A percentile compares a stretch with the other conserved stretches of the same genome.
phyloP scores from a whole-genome alignment of 495 filamentous ascomycete species.

The Diplogelasinospora grovesii region DNA sequence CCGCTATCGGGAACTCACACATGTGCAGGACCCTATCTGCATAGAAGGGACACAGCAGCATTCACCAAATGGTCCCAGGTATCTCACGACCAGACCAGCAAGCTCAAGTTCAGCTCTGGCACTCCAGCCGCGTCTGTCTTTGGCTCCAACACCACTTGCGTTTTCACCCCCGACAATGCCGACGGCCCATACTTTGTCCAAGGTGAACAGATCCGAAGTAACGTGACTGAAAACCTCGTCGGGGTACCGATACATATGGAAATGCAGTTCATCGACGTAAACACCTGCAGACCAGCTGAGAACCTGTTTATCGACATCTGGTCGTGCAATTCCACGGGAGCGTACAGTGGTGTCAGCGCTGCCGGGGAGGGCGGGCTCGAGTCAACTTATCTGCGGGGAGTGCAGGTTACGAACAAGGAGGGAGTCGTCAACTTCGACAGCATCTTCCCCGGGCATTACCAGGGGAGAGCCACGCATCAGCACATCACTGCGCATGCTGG shows the following conservation, averaged over 20 bases:
- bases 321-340: conserved; percentile 52
- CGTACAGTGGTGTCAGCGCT: conserved; percentile 41
- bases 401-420: conserved; percentile 43
- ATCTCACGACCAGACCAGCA: conserved; percentile 1
- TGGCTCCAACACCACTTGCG: conserved; percentile 30
- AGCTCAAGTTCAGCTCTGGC: neutral
- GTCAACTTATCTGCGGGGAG: conserved; percentile 46
- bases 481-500: conserved; percentile 48
- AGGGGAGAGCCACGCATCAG: conserved; percentile 52
- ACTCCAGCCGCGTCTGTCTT: conserved; percentile 33
- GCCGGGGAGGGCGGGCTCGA: conserved; percentile 31
- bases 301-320: conserved; percentile 50
- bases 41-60: neutral
- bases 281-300: conserved; percentile 46
- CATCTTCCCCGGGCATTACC: conserved; percentile 56
- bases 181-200: conserved; percentile 38
- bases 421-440: conserved; percentile 52
- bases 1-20: too few relatives aligned
- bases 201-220: conserved; percentile 43
- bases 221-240: conserved; percentile 39
- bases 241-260: conserved; percentile 50
- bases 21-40: neutral
- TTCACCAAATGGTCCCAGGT: neutral
- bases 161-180: conserved; percentile 33
- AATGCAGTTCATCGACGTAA: conserved; percentile 49